These are phyloP conservation scores for Filosporella fistucella DNA, from an alignment of 495 filamentous ascomycete species.

Conservation along the genomic window DNA sequence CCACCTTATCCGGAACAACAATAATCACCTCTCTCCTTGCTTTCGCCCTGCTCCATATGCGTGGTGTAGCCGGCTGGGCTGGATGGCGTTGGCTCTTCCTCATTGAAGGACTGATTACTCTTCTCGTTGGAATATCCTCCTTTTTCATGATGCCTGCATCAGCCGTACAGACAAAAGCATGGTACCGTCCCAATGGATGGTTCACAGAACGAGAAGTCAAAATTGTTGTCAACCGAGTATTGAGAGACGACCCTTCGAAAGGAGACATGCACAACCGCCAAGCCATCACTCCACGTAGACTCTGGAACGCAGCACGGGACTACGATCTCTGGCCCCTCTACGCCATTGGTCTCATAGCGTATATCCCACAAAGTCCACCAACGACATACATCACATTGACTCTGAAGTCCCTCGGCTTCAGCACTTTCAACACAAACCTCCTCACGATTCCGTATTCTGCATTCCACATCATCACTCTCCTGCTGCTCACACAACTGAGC, in stretches of 20 bases:
- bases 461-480: constrained; percentile 41
- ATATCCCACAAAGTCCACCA: constrained; percentile 48
- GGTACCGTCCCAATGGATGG: constrained; percentile 71
- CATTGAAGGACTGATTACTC: constrained; percentile 51
- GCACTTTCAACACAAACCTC: constrained; percentile 64
- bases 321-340: constrained; percentile 75
- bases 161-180: constrained; percentile 62
- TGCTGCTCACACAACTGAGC: constrained; percentile 51
- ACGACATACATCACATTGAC: constrained; percentile 55
- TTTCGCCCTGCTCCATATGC: constrained; percentile 66
- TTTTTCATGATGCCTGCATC: constrained; percentile 71
- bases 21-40: constrained; percentile 69
- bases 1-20: constrained; percentile 56
- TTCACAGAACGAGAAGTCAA: constrained; percentile 61
- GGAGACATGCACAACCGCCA: constrained; percentile 54
- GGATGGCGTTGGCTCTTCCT: constrained; percentile 77
- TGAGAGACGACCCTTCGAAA: constrained; percentile 70
- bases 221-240: constrained; percentile 70
- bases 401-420: constrained; percentile 55
- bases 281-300: constrained; percentile 49
- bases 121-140: constrained; percentile 58
- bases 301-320: constrained; percentile 58
- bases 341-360: constrained; percentile 50
- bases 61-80: constrained; percentile 62
- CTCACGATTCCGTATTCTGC: constrained; percentile 59